phyloP scores from a whole-genome alignment of 352 stramenopile species.

The Phytopythium aichiense region DNA sequence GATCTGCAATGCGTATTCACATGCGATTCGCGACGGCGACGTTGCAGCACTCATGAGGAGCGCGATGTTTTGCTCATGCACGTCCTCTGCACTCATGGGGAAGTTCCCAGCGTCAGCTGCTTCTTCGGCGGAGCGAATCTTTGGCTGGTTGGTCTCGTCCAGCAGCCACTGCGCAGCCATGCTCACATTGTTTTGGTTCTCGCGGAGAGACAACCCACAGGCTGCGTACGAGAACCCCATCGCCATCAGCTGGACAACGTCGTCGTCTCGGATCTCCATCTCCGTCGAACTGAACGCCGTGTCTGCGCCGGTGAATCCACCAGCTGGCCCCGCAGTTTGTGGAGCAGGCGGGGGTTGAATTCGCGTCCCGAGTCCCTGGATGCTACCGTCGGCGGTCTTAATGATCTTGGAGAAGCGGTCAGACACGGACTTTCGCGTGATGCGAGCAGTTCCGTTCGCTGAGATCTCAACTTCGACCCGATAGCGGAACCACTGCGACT shows the following conservation, averaged over 20 bases:
- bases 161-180: constrained; percentile 83
- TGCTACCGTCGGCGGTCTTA: constrained; percentile 16
- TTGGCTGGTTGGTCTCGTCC: constrained; percentile 71
- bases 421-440: constrained; percentile 62
- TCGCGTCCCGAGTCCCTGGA: constrained; percentile 12
- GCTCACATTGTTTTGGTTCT: constrained; percentile 60
- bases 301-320: not conserved
- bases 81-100: constrained; percentile 52
- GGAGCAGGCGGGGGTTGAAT: constrained; percentile 48
- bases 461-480: constrained; percentile 70
- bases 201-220: constrained; percentile 60
- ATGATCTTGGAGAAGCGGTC: constrained; percentile 66
- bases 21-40: constrained; percentile 43
- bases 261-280: constrained; percentile 60
- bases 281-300: constrained; percentile 9
- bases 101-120: constrained; percentile 46
- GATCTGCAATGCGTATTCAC: constrained; percentile 63
- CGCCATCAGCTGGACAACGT: constrained; percentile 86
- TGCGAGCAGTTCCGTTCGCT: constrained; percentile 31
- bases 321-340: not conserved
- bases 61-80: constrained; percentile 61
- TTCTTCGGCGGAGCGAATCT: constrained; percentile 59
- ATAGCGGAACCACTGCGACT: constrained; percentile 89
- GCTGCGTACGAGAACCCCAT: constrained; percentile 88
- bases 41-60: constrained; percentile 65